Evolutionary conservation across 2,329 filamentous ascomycete species (phyloP).

Genomic region (Byssochlamys sp.): DNA sequence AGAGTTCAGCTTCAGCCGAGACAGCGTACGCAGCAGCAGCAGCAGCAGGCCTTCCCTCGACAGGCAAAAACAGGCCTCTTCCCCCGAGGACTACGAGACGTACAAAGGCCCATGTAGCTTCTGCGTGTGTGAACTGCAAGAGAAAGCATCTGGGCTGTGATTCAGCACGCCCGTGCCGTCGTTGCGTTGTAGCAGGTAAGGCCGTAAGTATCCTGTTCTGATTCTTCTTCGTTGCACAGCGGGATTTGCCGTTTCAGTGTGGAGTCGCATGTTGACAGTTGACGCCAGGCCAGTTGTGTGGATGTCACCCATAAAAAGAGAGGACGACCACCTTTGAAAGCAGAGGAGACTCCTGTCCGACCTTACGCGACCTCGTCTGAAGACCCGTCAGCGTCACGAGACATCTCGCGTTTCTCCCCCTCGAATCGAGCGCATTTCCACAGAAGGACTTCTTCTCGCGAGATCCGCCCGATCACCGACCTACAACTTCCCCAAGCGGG

Average conservation of each 20-base stretch:
- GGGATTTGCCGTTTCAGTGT: background rate
- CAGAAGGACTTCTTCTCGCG: slow-evolving; percentile 27
- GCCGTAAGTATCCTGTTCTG: slow-evolving; percentile 26
- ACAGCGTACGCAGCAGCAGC: slow-evolving; percentile 16
- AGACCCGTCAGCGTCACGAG: slow-evolving; percentile 14
- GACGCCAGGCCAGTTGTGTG: slow-evolving; percentile 30
- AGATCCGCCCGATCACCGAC: slow-evolving; percentile 30
- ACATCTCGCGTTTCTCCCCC: slow-evolving; percentile 12
- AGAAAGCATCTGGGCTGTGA: slow-evolving; percentile 41
- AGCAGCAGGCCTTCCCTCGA: slow-evolving; percentile 14
- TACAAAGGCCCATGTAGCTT: slow-evolving; percentile 40
- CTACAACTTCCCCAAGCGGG: slow-evolving; percentile 17
- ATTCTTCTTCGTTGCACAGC: background rate
- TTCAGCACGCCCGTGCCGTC: slow-evolving; percentile 35
- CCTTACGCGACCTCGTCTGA: slow-evolving; percentile 22
- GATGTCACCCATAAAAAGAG: slow-evolving; percentile 42
- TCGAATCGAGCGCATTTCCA: slow-evolving; percentile 20
- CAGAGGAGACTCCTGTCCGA: slow-evolving; percentile 30
- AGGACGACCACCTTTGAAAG: slow-evolving; percentile 35
- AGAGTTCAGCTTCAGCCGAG: slow-evolving; percentile 11
- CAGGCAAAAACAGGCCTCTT: slow-evolving; percentile 11
- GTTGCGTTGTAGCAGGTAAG: slow-evolving; percentile 39
- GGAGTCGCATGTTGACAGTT: slow-evolving; percentile 5
- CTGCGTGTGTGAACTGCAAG: slow-evolving; percentile 41
- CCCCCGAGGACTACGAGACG: slow-evolving; percentile 33